phyloP scores from a whole-genome alignment of 1,284 basidiomycete genomes.

The Ceratobasidium sp. region DNA sequence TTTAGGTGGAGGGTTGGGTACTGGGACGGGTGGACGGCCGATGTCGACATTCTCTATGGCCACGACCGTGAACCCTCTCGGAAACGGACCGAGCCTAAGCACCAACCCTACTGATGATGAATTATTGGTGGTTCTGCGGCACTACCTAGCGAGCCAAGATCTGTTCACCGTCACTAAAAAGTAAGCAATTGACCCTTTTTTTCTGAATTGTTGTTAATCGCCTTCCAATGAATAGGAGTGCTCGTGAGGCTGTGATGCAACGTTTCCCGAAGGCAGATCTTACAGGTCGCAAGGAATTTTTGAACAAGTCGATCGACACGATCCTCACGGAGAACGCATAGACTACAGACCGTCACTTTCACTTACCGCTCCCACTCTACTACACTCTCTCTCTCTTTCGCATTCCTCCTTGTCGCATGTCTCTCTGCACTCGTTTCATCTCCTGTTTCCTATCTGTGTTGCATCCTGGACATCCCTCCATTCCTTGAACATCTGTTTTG shows the following conservation, averaged over 20 bases:
- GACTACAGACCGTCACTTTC: constrained; percentile 11
- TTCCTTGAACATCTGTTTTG: constrained; percentile 20
- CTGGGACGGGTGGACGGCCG: constrained; percentile 64
- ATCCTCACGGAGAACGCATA: constrained; percentile 59
- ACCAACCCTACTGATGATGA: constrained; percentile 88
- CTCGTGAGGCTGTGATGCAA: constrained; percentile 87
- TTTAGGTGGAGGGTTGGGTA: constrained; percentile 58
- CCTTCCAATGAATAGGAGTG: constrained; percentile 68
- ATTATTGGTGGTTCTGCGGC: constrained; percentile 79
- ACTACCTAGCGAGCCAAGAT: constrained; percentile 90
- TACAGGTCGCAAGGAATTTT: constrained; percentile 77
- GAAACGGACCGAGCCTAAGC: constrained; percentile 75
- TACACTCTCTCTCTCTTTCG: constrained; percentile 19
- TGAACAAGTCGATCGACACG: constrained; percentile 92
- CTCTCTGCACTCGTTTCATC: constrained; percentile 5
- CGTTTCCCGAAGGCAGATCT: constrained; percentile 93
- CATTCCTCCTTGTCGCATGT: background rate
- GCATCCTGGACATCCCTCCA: constrained; percentile 7
- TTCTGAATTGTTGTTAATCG: constrained; percentile 30
- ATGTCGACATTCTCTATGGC: constrained; percentile 88
- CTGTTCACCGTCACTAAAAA: constrained; percentile 95
- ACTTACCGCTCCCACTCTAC: constrained; percentile 23
- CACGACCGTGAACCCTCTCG: constrained; percentile 82
- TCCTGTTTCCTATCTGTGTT: constrained; percentile 4
- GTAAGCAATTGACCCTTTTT: constrained; percentile 64